Percentiles rank a stretch among this genome's conserved stretches.
Evolutionary conservation across 208 protist species (phyloP).

Genomic region (Leishmania tarentolae): DNA sequence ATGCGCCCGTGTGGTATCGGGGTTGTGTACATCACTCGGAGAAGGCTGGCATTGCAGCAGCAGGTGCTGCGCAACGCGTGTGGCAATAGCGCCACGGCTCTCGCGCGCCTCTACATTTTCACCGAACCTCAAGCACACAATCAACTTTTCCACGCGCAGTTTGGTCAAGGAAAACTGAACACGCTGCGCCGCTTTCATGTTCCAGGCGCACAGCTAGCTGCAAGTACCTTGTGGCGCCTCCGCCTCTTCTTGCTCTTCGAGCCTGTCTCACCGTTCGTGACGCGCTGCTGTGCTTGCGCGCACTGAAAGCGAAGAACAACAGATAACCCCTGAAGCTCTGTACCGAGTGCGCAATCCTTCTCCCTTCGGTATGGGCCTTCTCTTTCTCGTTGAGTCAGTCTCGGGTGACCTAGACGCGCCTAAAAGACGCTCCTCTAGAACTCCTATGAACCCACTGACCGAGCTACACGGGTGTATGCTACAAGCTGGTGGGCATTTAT

Average conservation of each 20-base stretch:
- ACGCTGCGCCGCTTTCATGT: constrained; percentile 21
- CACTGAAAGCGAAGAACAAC: not conserved
- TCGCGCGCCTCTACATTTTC: constrained; percentile 2
- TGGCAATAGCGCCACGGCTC: constrained; percentile 44
- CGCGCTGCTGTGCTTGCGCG: not conserved
- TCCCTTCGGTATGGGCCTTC: not conserved
- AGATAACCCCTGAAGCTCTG: not conserved
- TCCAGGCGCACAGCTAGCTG: not conserved
- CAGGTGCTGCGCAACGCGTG: constrained; percentile 47
- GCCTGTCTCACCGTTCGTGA: not conserved
- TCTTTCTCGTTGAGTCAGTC: not conserved
- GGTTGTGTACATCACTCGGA: constrained; percentile 77
- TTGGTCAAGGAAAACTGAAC: constrained; percentile 38
- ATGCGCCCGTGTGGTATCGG: constrained; percentile 48
- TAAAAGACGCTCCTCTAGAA: not conserved
- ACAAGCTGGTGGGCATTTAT: not conserved
- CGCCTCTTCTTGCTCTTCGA: not conserved
- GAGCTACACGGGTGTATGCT: not conserved
- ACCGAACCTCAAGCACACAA: constrained; percentile 63
- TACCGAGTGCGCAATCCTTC: too few relatives aligned
- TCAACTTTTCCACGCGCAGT: constrained; percentile 44
- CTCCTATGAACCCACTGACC: not conserved
- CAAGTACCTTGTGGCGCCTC: not conserved
- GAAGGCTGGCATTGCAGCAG: constrained; percentile 58
- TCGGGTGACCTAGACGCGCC: not conserved